These are phyloP conservation scores for Aspergillus tubingensis DNA, from an alignment of 2,329 filamentous ascomycete species.

Conservation along the genomic window DNA sequence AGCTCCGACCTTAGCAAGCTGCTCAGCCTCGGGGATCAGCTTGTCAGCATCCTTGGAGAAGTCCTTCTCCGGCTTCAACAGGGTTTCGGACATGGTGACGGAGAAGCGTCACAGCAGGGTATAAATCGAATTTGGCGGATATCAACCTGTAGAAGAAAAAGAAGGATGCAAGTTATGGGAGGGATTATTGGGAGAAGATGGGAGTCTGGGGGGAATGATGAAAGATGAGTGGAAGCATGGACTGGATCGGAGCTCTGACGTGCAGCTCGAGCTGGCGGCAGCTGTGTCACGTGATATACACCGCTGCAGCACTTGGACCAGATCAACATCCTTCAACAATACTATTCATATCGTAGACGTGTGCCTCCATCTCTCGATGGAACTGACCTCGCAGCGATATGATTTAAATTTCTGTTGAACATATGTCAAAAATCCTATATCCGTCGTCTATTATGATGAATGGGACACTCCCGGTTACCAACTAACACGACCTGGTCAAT, in stretches of 20 bases:
- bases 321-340: not conserved
- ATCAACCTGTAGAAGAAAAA: constrained; percentile 11
- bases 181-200: not conserved
- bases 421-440: too few relatives aligned
- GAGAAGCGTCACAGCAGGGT: constrained; percentile 18
- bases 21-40: constrained; percentile 85
- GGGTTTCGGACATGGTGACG: constrained; percentile 74
- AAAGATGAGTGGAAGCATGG: constrained; percentile 5
- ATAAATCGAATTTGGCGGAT: not conserved
- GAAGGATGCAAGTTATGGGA: constrained; percentile 12
- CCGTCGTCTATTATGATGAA: too few relatives aligned
- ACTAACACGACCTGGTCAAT: too few relatives aligned
- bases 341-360: too few relatives aligned
- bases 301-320: not conserved
- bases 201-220: not conserved
- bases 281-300: constrained; percentile 28
- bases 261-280: constrained; percentile 15
- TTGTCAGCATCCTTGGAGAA: constrained; percentile 95
- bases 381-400: too few relatives aligned
- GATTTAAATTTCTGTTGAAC: too few relatives aligned
- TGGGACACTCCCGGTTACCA: too few relatives aligned
- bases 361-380: too few relatives aligned
- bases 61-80: constrained; percentile 96
- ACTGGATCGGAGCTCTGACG: constrained; percentile 16
- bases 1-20: constrained; percentile 75